Percentiles rank a stretch among this genome's conserved stretches.
phyloP scores from a whole-genome alignment of 192 early-diverging fungal genomes.

The Linnemannia hyalina region DNA sequence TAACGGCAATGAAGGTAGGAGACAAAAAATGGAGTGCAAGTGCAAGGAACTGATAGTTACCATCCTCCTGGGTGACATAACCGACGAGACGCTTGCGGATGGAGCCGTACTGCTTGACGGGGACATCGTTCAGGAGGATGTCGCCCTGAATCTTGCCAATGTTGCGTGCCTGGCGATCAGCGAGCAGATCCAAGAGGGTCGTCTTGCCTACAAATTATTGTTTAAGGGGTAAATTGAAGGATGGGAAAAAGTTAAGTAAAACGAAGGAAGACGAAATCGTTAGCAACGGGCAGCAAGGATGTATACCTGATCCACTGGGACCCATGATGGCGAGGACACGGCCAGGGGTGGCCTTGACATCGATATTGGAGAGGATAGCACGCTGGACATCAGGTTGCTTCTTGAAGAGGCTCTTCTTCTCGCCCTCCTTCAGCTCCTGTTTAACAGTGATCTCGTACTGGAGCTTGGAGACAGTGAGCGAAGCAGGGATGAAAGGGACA shows the following conservation, averaged over 20 bases:
- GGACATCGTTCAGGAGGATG: slow-evolving; percentile 70
- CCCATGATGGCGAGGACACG: slow-evolving; percentile 75
- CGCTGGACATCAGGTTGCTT: slow-evolving; percentile 35
- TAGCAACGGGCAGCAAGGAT: background rate
- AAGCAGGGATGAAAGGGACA: slow-evolving; percentile 49
- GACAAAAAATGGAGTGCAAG: background rate
- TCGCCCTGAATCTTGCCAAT: slow-evolving; percentile 62
- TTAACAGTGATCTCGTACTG: slow-evolving; percentile 50
- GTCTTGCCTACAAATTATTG: slow-evolving; percentile 65
- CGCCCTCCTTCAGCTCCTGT: slow-evolving; percentile 27
- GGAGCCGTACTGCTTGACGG: slow-evolving; percentile 62
- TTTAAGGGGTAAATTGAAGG: background rate
- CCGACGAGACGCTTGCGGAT: slow-evolving; percentile 71
- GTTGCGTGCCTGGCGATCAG: slow-evolving; percentile 63
- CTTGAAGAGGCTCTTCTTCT: slow-evolving; percentile 46
- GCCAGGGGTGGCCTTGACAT: slow-evolving; percentile 59
- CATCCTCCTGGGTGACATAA: slow-evolving; percentile 71
- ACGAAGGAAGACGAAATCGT: background rate
- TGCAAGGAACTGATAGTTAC: slow-evolving; percentile 3
- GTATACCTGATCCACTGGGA: slow-evolving; percentile 63
- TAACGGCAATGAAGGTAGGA: background rate
- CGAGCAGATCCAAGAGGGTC: slow-evolving; percentile 72
- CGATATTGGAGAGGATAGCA: slow-evolving; percentile 34
- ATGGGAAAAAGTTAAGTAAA: background rate
- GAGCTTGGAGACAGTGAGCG: slow-evolving; percentile 33